phyloP scores from a whole-genome alignment of 768 basidiomycete species.

The Mycena belliarum region DNA sequence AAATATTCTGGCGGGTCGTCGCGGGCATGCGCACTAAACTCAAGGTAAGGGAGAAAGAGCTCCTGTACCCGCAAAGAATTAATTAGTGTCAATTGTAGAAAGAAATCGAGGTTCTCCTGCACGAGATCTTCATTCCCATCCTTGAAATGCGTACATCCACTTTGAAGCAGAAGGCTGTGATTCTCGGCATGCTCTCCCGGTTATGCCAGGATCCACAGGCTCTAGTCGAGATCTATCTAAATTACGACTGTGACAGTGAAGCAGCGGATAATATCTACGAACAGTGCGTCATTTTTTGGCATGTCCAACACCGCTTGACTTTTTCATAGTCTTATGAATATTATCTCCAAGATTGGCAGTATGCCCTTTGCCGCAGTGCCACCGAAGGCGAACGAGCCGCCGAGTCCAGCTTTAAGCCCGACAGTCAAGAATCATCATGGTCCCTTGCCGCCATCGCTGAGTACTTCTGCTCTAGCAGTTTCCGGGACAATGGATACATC shows the following conservation, averaged over 20 bases:
- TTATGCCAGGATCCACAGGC: slow-evolving; percentile 97
- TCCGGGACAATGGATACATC: slow-evolving; percentile 70
- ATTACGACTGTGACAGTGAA: slow-evolving; percentile 97
- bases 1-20: slow-evolving; percentile 98
- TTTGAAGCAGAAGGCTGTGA: slow-evolving; percentile 90
- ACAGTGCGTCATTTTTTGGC: slow-evolving; percentile 55
- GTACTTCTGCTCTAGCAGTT: slow-evolving; percentile 62
- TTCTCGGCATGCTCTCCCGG: slow-evolving; percentile 83
- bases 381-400: slow-evolving; percentile 55
- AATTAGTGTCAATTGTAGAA: slow-evolving; percentile 57
- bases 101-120: slow-evolving; percentile 98
- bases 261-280: slow-evolving; percentile 98
- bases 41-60: slow-evolving; percentile 61
- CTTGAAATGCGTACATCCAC: slow-evolving; percentile 98
- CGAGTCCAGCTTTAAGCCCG: slow-evolving; percentile 61
- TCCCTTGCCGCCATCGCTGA: slow-evolving; percentile 55
- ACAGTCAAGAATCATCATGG: slow-evolving; percentile 44
- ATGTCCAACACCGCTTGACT: not conserved
- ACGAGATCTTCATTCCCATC: slow-evolving; percentile 98
- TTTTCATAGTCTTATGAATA: slow-evolving; percentile 77
- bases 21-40: slow-evolving; percentile 92
- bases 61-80: slow-evolving; percentile 2
- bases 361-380: slow-evolving; percentile 47
- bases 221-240: slow-evolving; percentile 96
- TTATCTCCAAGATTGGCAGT: slow-evolving; percentile 89